Conservation (phyloP, 345 rosid genomes). For the Salix purpurea region DNA sequence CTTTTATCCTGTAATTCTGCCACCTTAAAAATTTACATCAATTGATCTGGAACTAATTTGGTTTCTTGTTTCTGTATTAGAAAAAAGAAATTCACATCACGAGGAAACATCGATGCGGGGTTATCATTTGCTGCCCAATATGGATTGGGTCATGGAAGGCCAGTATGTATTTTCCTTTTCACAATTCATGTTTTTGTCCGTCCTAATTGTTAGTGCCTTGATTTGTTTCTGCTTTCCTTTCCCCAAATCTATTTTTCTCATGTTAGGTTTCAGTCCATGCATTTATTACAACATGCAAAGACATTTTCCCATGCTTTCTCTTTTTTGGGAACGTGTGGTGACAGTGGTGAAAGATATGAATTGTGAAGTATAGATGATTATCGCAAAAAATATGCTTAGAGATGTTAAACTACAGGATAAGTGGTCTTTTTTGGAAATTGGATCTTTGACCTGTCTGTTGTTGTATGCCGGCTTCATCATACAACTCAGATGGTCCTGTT, state of each 20-base stretch:
- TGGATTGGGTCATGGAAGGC: neutral
- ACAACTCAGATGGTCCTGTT: neutral
- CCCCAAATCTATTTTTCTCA: neutral
- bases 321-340: neutral
- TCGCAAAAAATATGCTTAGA: neutral
- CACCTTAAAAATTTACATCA: too few species aligned
- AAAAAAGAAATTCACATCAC: constrained; percentile 24
- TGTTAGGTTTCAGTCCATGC: too few species aligned
- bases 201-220: neutral
- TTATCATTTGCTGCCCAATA: neutral
- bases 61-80: constrained; percentile 13
- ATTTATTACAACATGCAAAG: neutral
- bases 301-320: neutral
- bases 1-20: neutral
- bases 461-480: neutral
- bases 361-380: neutral
- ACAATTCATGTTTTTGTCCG: neutral
- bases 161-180: neutral
- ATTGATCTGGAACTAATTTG: neutral
- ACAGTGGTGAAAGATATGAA: neutral
- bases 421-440: too few species aligned
- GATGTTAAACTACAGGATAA: neutral
- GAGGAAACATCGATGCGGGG: constrained; percentile 13
- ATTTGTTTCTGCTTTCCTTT: neutral
- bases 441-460: too few species aligned